Evolutionary conservation across 495 filamentous ascomycete genomes (phyloP), one percentile per base, ranked within the genome.

Genomic region (Aspergillus avenaceus): DNA sequence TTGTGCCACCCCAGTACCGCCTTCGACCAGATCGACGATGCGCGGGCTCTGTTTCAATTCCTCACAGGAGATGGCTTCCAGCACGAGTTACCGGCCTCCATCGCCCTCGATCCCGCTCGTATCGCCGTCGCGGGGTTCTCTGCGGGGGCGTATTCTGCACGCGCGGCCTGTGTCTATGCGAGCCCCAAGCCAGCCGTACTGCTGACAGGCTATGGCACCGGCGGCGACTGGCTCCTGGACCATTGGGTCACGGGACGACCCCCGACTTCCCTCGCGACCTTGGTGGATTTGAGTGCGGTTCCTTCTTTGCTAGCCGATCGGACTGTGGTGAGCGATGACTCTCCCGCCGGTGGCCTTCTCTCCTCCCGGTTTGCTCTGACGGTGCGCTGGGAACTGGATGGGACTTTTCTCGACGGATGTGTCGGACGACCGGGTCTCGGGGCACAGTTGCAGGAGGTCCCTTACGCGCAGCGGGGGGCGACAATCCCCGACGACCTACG

Each of bases 101-200:
- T 49, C 22, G 52, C 49, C 13, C 54, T 57, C 18, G 64, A 61
- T 48, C 55, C 44, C 27, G 41, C 51, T 41, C 55, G 58, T 27
- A 61, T 71, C 21, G 66, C 66, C 12, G 64, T 71, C 0, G 56
- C 65, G 2, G 68, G 68, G n/a, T 66, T 65, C 36, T 68, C 66
- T 0, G 68, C 66, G 1, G 68, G 68, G 14, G 68, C 58, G 2
- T 70, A 65, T 43, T 60, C 62, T 8, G 64, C 68, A 19, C 63
- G 61, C 11, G 64, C 67, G n/a, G 68, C 68, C 24, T 64, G 62
- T 38, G 42, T 70, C 0, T 67, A 69, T 23, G 68, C 66, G 4
- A n/a, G 34, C 0, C 68, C 68, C 13, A 66, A 55, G 16, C 68
- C 68, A 0, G 59, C 60, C 5, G 67, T 56, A 1, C 40, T 70